Base-by-base conservation (phyloP, 75 land plant species). In the Adiantum capillusveneris region DNA sequence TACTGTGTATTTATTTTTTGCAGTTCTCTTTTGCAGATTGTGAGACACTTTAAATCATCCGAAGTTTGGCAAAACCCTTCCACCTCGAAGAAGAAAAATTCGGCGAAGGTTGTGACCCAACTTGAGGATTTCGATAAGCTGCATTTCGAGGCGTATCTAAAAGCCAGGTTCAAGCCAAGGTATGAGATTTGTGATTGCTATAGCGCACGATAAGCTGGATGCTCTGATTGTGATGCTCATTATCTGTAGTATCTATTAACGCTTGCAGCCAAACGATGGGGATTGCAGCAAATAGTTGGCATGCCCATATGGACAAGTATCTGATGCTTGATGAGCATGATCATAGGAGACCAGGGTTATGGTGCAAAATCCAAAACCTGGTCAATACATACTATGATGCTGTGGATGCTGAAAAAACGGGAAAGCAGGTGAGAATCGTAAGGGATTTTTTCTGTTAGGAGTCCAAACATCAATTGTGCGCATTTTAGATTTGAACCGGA, bases 351-450 rank as follows among this genome's bases (percentile, higher is more conserved):
- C 25, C 54, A 30, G n/a, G 25, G 14, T 17, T 86, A 34, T 58
- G 59, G 51, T 45, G 57, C n/a, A 67, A 65, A 24, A 63, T 90
- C 42, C 62, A 53, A 1, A 56, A 59, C 28, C 73, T 90, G 18
- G 67, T 72, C 17, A 58, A 86, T 56, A 70, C 87, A 9, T 83
- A 78, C 39, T 86, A 90, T 64, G 72, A 76, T 48, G 87, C 96
- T 36, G 45, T 90, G 45, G 84, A 86, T 69, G 86, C 90, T 1
- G 84, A 78, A 25, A 90, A 90, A 64, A 45, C 62, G 26, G 94
- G 94, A 44, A 62, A 27, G 55, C 76, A 81, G 84, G 87, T 86
- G 31, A 34, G 37, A 5, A 9, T 34, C 9, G n/a, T n/a, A n/a
- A n/a, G n/a, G n/a, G n/a, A n/a, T n/a, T n/a, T n/a, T n/a, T n/a